These are phyloP conservation scores for Strombidium stylifer DNA, from an alignment of 73 alveolate species.

Conservation along the genomic window DNA sequence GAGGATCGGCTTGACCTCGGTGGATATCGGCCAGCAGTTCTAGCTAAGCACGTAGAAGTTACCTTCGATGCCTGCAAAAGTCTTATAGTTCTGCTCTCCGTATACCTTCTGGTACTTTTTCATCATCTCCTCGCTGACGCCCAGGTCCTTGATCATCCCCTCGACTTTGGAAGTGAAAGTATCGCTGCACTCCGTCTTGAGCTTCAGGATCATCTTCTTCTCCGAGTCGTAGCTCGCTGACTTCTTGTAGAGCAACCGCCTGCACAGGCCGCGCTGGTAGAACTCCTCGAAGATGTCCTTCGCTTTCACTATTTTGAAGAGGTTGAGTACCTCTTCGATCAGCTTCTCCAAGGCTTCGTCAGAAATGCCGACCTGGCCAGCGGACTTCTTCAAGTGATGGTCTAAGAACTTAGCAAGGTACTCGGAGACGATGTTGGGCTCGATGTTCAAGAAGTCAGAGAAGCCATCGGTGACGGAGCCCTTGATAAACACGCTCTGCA, in stretches of 20 bases:
- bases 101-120: slow-evolving; percentile 26
- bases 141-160: slow-evolving; percentile 55
- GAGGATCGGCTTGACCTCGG: slow-evolving; percentile 10
- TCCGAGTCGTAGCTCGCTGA: slow-evolving; percentile 51
- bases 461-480: slow-evolving; percentile 10
- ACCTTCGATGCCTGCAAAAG: slow-evolving; percentile 9
- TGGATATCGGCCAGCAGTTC: slow-evolving; percentile 37
- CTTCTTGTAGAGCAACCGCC: slow-evolving; percentile 53
- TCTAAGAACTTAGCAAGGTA: slow-evolving; percentile 50
- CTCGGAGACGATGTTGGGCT: slow-evolving; percentile 12
- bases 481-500: slow-evolving; percentile 11
- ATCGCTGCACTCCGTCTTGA: slow-evolving; percentile 65
- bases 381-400: slow-evolving; percentile 24
- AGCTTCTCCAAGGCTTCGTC: slow-evolving; percentile 27
- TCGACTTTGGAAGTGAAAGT: slow-evolving; percentile 61
- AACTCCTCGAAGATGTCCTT: slow-evolving; percentile 69
- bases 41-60: slow-evolving; percentile 21
- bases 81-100: slow-evolving; percentile 6
- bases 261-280: slow-evolving; percentile 49
- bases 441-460: slow-evolving; percentile 31
- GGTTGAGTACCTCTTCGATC: slow-evolving; percentile 39
- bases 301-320: slow-evolving; percentile 54
- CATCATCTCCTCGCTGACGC: slow-evolving; percentile 36
- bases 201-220: slow-evolving; percentile 30
- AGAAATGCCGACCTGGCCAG: slow-evolving; percentile 17